phyloP scores from a whole-genome alignment of 1,284 basidiomycete species.

The Ganoderma lingzhi region DNA sequence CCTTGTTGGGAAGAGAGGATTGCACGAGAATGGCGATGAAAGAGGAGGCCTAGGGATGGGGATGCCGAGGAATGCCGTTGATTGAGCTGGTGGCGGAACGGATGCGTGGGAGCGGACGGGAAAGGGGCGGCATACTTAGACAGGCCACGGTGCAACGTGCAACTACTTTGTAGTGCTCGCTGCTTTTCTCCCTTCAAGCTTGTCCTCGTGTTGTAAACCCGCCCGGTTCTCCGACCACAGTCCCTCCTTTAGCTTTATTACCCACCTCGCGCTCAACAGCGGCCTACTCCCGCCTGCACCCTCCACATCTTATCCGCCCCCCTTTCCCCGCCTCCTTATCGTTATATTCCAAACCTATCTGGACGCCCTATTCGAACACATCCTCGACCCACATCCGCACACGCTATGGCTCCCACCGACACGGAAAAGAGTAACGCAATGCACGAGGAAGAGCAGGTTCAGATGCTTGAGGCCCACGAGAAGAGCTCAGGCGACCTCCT shows the following conservation, averaged over 20 bases:
- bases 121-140: conserved; percentile 11
- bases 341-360: background rate
- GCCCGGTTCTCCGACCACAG: conserved; percentile 31
- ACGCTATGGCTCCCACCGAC: conserved; percentile 33
- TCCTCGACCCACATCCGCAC: conserved; percentile 4
- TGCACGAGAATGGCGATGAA: background rate
- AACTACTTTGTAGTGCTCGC: background rate
- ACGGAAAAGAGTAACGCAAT: conserved; percentile 26
- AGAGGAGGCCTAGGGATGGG: background rate
- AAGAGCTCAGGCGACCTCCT: conserved; percentile 43
- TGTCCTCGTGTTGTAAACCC: conserved; percentile 21
- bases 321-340: conserved; percentile 11
- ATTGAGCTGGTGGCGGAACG: background rate
- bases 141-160: background rate
- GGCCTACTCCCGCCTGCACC: background rate
- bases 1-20: background rate
- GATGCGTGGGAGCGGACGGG: conserved; percentile 22
- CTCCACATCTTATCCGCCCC: conserved; percentile 10
- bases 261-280: background rate
- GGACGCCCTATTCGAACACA: background rate
- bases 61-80: background rate
- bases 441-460: conserved; percentile 32
- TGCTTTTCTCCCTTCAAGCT: conserved; percentile 14
- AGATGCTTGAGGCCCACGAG: conserved; percentile 42
- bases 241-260: conserved; percentile 36